A percentile compares a stretch with the other conserved stretches of the same genome.
These are phyloP conservation scores for Phytophthora macrochlamydospora DNA, from an alignment of 352 stramenopile species.

Conservation along the genomic window DNA sequence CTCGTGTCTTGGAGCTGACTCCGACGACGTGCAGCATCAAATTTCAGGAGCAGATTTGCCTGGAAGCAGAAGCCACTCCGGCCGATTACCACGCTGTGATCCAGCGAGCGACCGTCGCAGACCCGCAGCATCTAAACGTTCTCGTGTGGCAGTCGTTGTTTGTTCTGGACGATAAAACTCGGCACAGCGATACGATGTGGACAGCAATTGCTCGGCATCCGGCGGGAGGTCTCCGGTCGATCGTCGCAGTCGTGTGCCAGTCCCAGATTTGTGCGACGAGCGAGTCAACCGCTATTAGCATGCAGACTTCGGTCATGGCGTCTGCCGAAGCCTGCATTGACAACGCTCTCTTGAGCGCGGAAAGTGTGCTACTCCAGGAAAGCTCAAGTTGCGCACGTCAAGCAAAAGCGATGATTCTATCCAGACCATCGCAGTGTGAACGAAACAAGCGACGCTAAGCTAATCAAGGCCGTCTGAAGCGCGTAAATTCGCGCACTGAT, in stretches of 20 bases:
- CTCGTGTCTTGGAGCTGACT: constrained; percentile 11
- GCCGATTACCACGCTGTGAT: constrained; percentile 14
- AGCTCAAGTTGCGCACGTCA: neutral
- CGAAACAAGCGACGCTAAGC: neutral
- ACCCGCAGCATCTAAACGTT: neutral
- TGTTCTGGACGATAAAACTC: neutral
- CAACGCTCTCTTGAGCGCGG: constrained; percentile 16
- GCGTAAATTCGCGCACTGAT: too few relatives aligned
- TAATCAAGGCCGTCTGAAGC: too few relatives aligned
- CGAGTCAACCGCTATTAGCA: neutral
- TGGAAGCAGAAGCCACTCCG: neutral
- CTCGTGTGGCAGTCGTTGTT: constrained; percentile 25
- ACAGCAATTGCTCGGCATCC: constrained; percentile 9
- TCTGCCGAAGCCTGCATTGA: constrained; percentile 13
- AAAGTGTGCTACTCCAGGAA: constrained; percentile 22
- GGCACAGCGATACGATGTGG: constrained; percentile 21
- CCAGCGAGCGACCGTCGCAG: neutral
- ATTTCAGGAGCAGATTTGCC: constrained; percentile 5
- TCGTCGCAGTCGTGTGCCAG: constrained; percentile 20
- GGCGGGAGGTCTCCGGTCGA: constrained; percentile 6
- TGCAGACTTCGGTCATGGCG: constrained; percentile 10
- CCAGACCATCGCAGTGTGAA: neutral
- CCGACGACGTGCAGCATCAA: constrained; percentile 16
- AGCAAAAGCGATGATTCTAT: neutral
- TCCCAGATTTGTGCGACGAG: constrained; percentile 4